Base-by-base conservation (phyloP, 768 basidiomycete species). In the Tulasnella sp. region DNA sequence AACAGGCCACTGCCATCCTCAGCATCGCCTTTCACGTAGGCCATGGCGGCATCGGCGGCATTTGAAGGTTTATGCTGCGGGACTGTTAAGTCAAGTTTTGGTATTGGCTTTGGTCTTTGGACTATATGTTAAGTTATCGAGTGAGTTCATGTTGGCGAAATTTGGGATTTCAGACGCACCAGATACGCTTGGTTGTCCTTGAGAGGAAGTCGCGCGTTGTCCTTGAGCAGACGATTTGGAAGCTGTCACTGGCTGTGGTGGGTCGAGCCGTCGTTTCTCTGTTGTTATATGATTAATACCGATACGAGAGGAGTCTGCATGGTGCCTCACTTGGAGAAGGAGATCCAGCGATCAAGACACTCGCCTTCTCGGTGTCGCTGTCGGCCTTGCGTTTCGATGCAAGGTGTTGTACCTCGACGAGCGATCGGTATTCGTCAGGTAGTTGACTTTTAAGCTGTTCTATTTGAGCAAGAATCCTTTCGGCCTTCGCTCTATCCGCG, bases 231-330 rank as follows among this genome's bases (percentile, higher is more conserved):
- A 42, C 41, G 62, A 14, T 26, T 26, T 26, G 3, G 52, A 37
- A 17, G 3, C 7, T 2, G 16, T 9, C n/a, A 1, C 39, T 17
- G 5, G 34, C 19, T 26, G 37, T 16, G 64, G 34, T 7, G 14
- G 62, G 26, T 39, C 71, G 34, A 66, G 64, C n/a, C 44, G 62
- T 19, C 71, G 59, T 22, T 47, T 65, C 39, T 72, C 71, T 72
- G 14, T 26, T 5, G 39, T 26, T 9, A 19, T 41, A 14, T 11
- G 19, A 22, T 62, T 41, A 71, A 29, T 19, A 64, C 12, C 5
- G 22, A 29, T 36, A 8, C 11, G 11, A 9, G 32, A 62, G 8
- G 26, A 6, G 36, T 2, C 7, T 9, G 36, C 1, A 1, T 26
- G 36, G 19, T 3, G n/a, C 0, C 71, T 39, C 40, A 72, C 71